Conservation (phyloP, 2,329 filamentous ascomycete species). For the Exophiala sideris region DNA sequence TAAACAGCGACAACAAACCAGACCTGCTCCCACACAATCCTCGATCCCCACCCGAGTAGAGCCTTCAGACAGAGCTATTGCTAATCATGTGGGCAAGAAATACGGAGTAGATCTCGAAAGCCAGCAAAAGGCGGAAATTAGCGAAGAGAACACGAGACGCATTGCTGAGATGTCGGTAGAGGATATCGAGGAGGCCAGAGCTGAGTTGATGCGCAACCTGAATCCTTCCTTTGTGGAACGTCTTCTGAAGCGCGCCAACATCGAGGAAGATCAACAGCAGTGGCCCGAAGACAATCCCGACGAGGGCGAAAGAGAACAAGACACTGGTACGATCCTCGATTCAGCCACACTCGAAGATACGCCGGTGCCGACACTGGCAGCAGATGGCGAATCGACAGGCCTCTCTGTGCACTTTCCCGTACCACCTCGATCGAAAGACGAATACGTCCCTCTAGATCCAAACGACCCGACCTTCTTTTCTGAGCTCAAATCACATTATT, state of each 20-base stretch:
- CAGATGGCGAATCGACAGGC: conserved; percentile 29
- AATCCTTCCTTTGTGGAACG: conserved; percentile 73
- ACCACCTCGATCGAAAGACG: conserved; percentile 43
- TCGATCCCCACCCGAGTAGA: conserved; percentile 21
- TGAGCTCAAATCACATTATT: conserved; percentile 88
- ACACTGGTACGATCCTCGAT: conserved; percentile 8
- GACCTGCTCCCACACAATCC: conserved; percentile 12
- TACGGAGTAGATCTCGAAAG: conserved; percentile 38
- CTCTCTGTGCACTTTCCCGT: conserved; percentile 44
- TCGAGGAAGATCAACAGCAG: conserved; percentile 55
- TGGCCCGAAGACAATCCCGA: conserved; percentile 15
- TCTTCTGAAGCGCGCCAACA: conserved; percentile 70
- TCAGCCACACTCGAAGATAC: conserved; percentile 15
- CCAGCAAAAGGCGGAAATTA: conserved; percentile 67
- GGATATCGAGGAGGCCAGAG: conserved; percentile 76
- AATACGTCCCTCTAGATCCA: conserved; percentile 73
- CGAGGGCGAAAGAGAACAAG: not conserved
- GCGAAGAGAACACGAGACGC: conserved; percentile 72
- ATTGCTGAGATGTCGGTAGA: conserved; percentile 74
- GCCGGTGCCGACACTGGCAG: not conserved
- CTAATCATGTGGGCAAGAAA: conserved; percentile 22
- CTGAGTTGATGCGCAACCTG: conserved; percentile 74
- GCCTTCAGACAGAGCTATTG: conserved; percentile 25
- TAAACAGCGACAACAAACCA: conserved; percentile 61
- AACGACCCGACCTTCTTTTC: conserved; percentile 76